Evolutionary conservation across 768 basidiomycete genomes (phyloP).

Genomic region (Nidularia pulvinata): DNA sequence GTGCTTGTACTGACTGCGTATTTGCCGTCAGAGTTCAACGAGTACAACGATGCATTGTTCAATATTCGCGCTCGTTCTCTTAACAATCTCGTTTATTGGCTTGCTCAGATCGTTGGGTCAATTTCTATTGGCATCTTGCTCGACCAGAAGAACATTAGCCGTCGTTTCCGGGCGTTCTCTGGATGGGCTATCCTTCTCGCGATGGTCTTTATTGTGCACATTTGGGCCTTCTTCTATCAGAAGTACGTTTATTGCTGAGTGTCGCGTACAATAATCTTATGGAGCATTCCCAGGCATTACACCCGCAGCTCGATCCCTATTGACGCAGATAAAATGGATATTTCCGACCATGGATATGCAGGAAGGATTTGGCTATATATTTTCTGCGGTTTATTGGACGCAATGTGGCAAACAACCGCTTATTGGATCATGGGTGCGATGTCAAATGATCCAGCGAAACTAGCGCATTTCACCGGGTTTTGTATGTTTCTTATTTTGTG

Average conservation of each 20-base stretch:
- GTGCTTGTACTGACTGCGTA: conserved; percentile 1
- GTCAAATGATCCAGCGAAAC: conserved; percentile 80
- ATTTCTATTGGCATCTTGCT: conserved; percentile 69
- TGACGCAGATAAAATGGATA: conserved; percentile 52
- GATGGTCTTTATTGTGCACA: conserved; percentile 70
- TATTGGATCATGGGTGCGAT: conserved; percentile 88
- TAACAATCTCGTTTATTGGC: conserved; percentile 82
- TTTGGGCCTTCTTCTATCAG: conserved; percentile 80
- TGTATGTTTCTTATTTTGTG: conserved; percentile 45
- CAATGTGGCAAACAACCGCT: conserved; percentile 85
- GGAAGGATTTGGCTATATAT: conserved; percentile 64
- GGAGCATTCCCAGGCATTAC: conserved; percentile 40
- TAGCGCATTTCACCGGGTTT: conserved; percentile 81
- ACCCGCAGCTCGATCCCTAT: conserved; percentile 49
- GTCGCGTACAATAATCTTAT: not conserved
- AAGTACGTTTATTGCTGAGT: conserved; percentile 38
- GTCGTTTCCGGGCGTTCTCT: conserved; percentile 70
- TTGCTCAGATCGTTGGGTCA: conserved; percentile 76
- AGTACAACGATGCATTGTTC: conserved; percentile 79
- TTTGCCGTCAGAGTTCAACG: conserved; percentile 62
- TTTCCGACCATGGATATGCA: conserved; percentile 52
- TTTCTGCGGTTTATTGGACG: conserved; percentile 73
- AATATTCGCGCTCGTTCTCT: conserved; percentile 77
- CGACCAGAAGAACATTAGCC: conserved; percentile 51
- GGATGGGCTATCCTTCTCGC: conserved; percentile 64